phyloP scores from a whole-genome alignment of 2,329 filamentous ascomycete species.

The Tolypocladium endophyticum region DNA sequence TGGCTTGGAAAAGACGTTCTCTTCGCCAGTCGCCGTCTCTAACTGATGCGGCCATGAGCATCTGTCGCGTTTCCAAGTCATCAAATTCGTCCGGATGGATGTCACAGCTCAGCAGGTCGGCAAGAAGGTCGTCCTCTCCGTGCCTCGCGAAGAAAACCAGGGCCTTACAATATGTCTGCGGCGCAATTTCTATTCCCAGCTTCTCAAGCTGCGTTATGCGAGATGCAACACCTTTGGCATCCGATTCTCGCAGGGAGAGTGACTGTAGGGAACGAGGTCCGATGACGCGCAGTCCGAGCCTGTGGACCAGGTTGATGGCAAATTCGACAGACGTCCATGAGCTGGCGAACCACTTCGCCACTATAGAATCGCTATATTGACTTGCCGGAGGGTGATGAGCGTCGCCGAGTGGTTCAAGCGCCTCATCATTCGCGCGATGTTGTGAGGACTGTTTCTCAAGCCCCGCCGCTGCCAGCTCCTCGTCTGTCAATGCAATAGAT shows the following conservation, averaged over 20 bases:
- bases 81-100: constrained; percentile 47
- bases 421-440: not conserved
- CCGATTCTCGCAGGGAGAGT: constrained; percentile 56
- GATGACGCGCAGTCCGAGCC: constrained; percentile 61
- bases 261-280: constrained; percentile 70
- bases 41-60: constrained; percentile 23
- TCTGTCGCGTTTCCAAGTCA: constrained; percentile 27
- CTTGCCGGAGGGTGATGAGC: constrained; percentile 4
- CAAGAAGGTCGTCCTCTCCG: constrained; percentile 39
- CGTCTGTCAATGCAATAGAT: constrained; percentile 20
- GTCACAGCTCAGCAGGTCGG: constrained; percentile 34
- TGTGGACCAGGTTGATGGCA: constrained; percentile 57
- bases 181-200: constrained; percentile 51
- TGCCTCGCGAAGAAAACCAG: constrained; percentile 52
- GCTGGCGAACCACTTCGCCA: constrained; percentile 72
- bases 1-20: constrained; percentile 31
- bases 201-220: constrained; percentile 51
- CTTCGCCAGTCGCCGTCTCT: constrained; percentile 24
- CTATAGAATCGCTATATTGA: constrained; percentile 39
- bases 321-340: constrained; percentile 60
- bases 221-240: constrained; percentile 41
- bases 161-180: constrained; percentile 54
- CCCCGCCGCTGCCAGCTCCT: constrained; percentile 21
- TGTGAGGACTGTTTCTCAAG: not conserved
- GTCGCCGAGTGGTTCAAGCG: not conserved